A percentile compares a stretch with the other conserved stretches of the same genome.
phyloP scores from a whole-genome alignment of 2,329 filamentous ascomycete species.

The Exophiala bonariae region DNA sequence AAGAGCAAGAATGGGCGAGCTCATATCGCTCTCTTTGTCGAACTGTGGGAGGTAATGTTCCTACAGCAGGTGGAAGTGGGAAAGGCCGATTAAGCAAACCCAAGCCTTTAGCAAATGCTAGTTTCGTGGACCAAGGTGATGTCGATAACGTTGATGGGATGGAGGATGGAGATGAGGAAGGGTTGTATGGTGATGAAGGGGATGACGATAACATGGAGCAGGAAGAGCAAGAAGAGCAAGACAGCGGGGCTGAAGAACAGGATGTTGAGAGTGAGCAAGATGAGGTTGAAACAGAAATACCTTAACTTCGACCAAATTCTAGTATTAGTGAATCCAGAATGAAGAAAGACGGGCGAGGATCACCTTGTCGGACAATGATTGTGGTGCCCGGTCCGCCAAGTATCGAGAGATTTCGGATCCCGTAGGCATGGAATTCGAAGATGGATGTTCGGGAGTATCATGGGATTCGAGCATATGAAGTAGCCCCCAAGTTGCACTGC shows the following conservation, averaged over 20 bases:
- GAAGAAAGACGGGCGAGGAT: too few relatives aligned
- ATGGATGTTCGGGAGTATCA: too few relatives aligned
- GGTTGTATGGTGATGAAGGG: slow-evolving; percentile 5
- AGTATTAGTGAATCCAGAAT: too few relatives aligned
- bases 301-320: too few relatives aligned
- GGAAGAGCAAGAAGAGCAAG: slow-evolving; percentile 12
- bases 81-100: slow-evolving; percentile 12
- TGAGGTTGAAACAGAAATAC: not conserved
- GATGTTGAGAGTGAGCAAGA: slow-evolving; percentile 8
- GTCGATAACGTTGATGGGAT: not conserved
- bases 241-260: not conserved
- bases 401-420: too few relatives aligned
- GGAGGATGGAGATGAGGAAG: not conserved
- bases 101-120: slow-evolving; percentile 3
- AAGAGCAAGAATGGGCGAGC: slow-evolving; percentile 25
- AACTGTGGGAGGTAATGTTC: slow-evolving; percentile 9
- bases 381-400: too few relatives aligned
- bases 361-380: too few relatives aligned
- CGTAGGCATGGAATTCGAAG: too few relatives aligned
- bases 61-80: slow-evolving; percentile 8
- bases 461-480: too few relatives aligned
- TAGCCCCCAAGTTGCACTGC: too few relatives aligned
- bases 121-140: slow-evolving; percentile 5
- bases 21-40: slow-evolving; percentile 20
- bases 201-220: slow-evolving; percentile 8